Percentiles rank a stretch among this genome's conserved stretches.
Conservation (phyloP, 371 early-diverging fungal species). For the Rhizomucor miehei region DNA sequence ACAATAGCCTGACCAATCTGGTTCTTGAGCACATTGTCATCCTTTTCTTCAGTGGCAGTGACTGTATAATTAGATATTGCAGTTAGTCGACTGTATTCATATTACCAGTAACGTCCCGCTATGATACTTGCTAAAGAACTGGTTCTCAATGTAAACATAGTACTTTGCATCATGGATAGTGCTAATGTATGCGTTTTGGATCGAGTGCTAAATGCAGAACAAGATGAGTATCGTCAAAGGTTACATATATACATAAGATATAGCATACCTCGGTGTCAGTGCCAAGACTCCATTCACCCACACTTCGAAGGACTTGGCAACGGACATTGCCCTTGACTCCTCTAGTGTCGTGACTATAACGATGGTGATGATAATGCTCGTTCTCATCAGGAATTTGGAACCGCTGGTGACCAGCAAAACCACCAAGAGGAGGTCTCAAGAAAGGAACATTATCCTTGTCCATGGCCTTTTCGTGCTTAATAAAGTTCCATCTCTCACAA, state of each 20-base stretch:
- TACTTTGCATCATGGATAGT: constrained; percentile 74
- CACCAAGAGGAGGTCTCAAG: constrained; percentile 44
- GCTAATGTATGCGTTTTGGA: constrained; percentile 80
- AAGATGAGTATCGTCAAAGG: too few relatives aligned
- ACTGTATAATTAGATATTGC: constrained; percentile 30
- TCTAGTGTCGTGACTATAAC: constrained; percentile 25
- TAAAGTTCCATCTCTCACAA: constrained; percentile 90
- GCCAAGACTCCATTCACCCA: constrained; percentile 68
- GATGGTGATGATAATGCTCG: constrained; percentile 20
- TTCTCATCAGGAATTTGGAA: constrained; percentile 23
- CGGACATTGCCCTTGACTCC: constrained; percentile 49
- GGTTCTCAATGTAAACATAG: constrained; percentile 95
- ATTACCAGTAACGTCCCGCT: too few relatives aligned
- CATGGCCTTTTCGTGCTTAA: constrained; percentile 55
- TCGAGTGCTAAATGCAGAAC: constrained; percentile 57
- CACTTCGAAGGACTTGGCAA: constrained; percentile 70
- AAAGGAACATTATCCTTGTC: constrained; percentile 36
- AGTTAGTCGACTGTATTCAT: neutral
- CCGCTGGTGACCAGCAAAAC: constrained; percentile 30
- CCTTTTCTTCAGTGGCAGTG: constrained; percentile 55
- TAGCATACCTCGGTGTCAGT: constrained; percentile 45
- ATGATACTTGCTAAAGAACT: constrained; percentile 82
- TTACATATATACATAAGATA: neutral
- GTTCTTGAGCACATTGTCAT: constrained; percentile 61
- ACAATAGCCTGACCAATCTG: constrained; percentile 77